Base-by-base conservation (phyloP, 768 basidiomycete species). In the Pleurotus salmoneostramineus region DNA sequence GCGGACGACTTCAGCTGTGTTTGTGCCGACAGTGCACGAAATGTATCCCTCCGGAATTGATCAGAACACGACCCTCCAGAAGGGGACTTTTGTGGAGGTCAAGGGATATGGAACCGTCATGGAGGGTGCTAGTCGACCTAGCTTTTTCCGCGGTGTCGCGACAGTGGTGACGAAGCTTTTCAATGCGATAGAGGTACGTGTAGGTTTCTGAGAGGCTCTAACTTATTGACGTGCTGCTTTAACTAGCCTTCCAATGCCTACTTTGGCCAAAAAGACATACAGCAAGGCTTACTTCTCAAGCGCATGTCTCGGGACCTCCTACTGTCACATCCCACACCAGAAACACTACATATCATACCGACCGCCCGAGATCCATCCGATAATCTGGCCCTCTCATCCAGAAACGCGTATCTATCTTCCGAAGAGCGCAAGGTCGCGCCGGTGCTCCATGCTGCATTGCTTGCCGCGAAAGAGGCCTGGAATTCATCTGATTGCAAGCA, bases 261-360 rank as follows among this genome's bases (percentile, higher is more conserved):
- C 71, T 97, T 99, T 61, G 96, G 97, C 1, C 95, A 98, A 72
- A 98, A 98, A 69, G 96, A 98, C 68, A 97, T 99, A 56, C 97
- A 99, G 67, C 97, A 99, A 69, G 93, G 91, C 0, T 75, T 98
- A 12, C 73, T 99, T 46, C 77, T 98, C 34, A 87, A 89, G 35
- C 83, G 86, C 3, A 76, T 98, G 71, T 80, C 81, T 55, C 75
- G 79, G 32, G 97, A 99, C 69, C 77, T 97, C 4, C 82, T 96
- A 7, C 70, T 94, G n/a, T 74, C 88, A 5, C 80, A 91, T 66
- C 97, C 97, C 0, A 74, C 81, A 7, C 74, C 88, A 0, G 73
- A 82, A 31, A 83, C 86, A 64, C 68, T 98, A n/a, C 87, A 89
- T 69, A 94, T 99, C 63, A 78, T 97, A 4, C 91, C 93, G 1